Evolutionary conservation across 345 rosid genomes (phyloP), one percentile per base, ranked within the genome.

Genomic region (Noccaea caerulescens): DNA sequence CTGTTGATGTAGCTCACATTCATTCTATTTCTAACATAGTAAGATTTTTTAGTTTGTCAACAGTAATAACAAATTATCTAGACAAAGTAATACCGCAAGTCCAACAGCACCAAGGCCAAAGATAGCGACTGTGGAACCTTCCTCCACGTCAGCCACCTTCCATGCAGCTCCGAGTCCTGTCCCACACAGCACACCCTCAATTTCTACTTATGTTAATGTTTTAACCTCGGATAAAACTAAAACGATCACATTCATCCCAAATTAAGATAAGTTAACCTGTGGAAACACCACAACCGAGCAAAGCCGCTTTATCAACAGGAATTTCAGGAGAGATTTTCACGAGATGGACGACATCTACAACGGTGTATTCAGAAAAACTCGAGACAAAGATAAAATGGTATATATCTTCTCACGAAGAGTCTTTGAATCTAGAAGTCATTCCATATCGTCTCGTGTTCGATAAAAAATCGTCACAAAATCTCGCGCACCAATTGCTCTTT

Each of bases 101-200:
- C 95, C 92, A 37, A 88, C 86, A 9, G 79, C 82, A 25, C 95
- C 95, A 6, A 88, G 82, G 2, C 97, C 95, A 59, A 91, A 88
- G 18, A 91, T 85, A 39, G 88, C 92, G 2, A 88, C 84, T 0
- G 84, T 85, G n/a, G 90, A 84, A 27, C 85, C 94, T 51, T 69
- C 72, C 56, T 85, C 87, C 3, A 88, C 81, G 9, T 61, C 72
- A 18, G 88, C 94, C 49, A 79, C 85, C 51, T 84, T 88, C 87
- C 87, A 88, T 3, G 84, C 90, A 10, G 86, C 92, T 64, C 92
- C 97, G 5, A 86, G 5, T 25, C 94, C 92, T 91, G 80, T 18
- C 27, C 46, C 69, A 62, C 34, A 23, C 33, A 34, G 6, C 11
- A 10, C 42, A 46, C 42, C 61, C 13, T 42, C 16, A 16, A 0